phyloP scores from a whole-genome alignment of 306 rosid species.

The Arachis stenosperma region DNA sequence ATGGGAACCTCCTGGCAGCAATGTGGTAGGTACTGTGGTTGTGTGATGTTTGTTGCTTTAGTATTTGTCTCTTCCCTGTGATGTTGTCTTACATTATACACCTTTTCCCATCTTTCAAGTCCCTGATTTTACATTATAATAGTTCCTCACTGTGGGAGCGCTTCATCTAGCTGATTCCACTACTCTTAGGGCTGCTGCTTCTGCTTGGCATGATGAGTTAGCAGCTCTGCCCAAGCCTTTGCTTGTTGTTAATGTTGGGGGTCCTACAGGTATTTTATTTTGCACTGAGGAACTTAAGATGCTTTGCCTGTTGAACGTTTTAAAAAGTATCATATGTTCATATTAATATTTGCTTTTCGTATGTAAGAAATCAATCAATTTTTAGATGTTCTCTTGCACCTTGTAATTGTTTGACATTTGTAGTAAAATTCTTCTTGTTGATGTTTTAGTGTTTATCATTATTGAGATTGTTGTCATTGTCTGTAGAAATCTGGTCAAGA shows the following conservation, averaged over 20 bases:
- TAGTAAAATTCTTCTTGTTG: too few relatives aligned
- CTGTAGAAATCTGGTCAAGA: too few relatives aligned
- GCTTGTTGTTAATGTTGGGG: slow-evolving; percentile 86
- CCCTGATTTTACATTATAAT: slow-evolving; percentile 33
- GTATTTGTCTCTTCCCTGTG: slow-evolving; percentile 9
- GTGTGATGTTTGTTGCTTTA: slow-evolving; percentile 22
- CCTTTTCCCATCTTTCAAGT: slow-evolving; percentile 33
- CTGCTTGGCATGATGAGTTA: slow-evolving; percentile 75
- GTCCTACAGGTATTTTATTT: slow-evolving; percentile 72
- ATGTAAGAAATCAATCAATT: too few relatives aligned
- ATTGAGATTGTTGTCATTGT: too few relatives aligned
- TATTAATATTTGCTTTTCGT: too few relatives aligned
- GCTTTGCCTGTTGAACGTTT: slow-evolving; percentile 1
- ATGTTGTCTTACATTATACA: neutral
- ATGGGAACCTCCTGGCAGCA: slow-evolving; percentile 75
- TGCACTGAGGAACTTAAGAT: slow-evolving; percentile 22
- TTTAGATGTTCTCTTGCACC: too few relatives aligned
- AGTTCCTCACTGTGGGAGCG: slow-evolving; percentile 92
- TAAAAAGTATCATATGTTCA: neutral
- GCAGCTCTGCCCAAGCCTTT: slow-evolving; percentile 82
- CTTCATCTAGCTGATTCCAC: slow-evolving; percentile 87
- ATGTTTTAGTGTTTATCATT: too few relatives aligned
- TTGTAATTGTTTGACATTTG: too few relatives aligned
- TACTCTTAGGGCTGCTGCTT: slow-evolving; percentile 77
- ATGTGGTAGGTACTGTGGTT: slow-evolving; percentile 64